Evolutionary conservation across 2,329 filamentous ascomycete genomes (phyloP), one percentile per base, ranked within the genome.

Genomic region (Colletotrichum paranaense): DNA sequence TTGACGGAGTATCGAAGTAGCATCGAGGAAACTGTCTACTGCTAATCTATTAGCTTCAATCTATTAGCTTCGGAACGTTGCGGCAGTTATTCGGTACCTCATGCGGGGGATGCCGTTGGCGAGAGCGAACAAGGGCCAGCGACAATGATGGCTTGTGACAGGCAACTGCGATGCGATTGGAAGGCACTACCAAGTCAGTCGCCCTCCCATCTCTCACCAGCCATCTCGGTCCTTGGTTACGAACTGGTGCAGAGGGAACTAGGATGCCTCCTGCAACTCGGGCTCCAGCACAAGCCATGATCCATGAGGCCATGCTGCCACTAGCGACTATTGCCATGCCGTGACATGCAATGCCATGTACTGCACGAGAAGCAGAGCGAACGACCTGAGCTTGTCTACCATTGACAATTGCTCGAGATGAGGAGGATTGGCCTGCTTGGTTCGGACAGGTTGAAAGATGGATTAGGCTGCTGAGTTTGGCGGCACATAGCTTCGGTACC

Each of bases 291-390:
- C 46, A 30, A 66, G 42, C 60, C 71, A 62, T 70, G 71, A 66
- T 71, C 56, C 71, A 73, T 71, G 67, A 62, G 71, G 71, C 67
- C 56, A 66, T 70, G 67, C 55, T 60, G 69, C 53, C 35, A 35
- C 28, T 42, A 24, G 55, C 46, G 55, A 49, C 59, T 55, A 42
- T 22, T 55, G 46, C 59, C 70, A 73, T 72, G 65, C 69, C 60
- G 35, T 38, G 56, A 60, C 60, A 65, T 56, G 60, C 70, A 49
- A 11, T 49, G 42, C 42, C 42, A 49, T 49, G 42, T 56, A 57
- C 60, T 65, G 60, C 49, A 11, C 52, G 66, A 68, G 22, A 16
- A 42, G 26, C 46, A 26, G 35, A 59, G 26, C 19, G n/a, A 49
- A 49, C 42, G 19, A 22, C 42, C 42, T 49, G 9, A 9, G 42